A percentile compares a stretch with the other conserved stretches of the same genome.
These are phyloP conservation scores for Phylloboletellus chloephorus DNA, from an alignment of 1,284 basidiomycete species.

Conservation along the genomic window DNA sequence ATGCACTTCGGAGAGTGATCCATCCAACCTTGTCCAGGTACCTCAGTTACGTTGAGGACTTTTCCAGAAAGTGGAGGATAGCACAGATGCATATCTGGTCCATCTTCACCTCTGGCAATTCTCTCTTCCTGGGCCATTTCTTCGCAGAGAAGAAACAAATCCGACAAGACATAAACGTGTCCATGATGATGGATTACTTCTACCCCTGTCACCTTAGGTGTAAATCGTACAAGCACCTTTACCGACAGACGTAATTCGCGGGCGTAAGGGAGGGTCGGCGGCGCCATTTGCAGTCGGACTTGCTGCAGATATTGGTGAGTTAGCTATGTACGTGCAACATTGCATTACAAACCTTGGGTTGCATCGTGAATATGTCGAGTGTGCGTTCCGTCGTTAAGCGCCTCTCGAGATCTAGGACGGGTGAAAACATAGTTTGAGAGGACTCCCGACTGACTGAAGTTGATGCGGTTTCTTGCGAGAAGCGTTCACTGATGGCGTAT, in stretches of 20 bases:
- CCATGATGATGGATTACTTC: constrained; percentile 74
- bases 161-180: constrained; percentile 87
- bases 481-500: constrained; percentile 40
- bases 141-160: constrained; percentile 87
- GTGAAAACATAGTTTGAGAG: constrained; percentile 45
- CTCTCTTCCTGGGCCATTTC: constrained; percentile 68
- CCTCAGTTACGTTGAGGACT: constrained; percentile 72
- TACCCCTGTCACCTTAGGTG: constrained; percentile 67
- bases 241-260: constrained; percentile 74
- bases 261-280: constrained; percentile 75
- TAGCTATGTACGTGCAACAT: constrained; percentile 11
- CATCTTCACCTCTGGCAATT: constrained; percentile 43
- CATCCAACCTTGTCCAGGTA: constrained; percentile 51
- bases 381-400: constrained; percentile 76
- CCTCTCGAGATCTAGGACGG: constrained; percentile 75
- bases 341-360: constrained; percentile 65
- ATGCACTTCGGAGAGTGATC: constrained; percentile 3
- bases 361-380: constrained; percentile 95
- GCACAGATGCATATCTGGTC: constrained; percentile 86
- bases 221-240: constrained; percentile 75
- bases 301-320: constrained; percentile 43
- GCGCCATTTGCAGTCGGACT: constrained; percentile 88
- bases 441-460: constrained; percentile 52
- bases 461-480: constrained; percentile 54
- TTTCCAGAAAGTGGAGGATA: constrained; percentile 97